Conservation (phyloP, 805 yeast genomes). For the Saturnispora saitoi region DNA sequence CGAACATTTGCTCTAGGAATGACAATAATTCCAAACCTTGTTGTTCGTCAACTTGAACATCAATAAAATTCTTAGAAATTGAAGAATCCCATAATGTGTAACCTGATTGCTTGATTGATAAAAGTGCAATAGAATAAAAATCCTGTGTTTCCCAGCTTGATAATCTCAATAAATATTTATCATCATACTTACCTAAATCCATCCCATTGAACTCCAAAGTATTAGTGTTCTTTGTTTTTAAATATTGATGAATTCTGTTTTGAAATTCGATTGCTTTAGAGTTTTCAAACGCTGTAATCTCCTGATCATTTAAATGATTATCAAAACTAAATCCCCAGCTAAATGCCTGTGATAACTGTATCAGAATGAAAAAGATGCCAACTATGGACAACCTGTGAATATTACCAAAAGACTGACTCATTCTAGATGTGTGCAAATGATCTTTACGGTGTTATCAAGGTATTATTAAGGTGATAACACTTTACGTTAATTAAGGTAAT, state of each 20-base stretch:
- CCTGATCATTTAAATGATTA: background rate
- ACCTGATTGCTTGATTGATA: conserved; percentile 14
- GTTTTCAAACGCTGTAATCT: background rate
- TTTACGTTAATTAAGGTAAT: no score
- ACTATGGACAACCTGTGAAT: background rate
- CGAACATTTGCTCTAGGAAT: conserved; percentile 2
- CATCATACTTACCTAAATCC: conserved; percentile 8
- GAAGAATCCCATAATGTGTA: conserved; percentile 45
- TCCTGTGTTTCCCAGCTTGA: conserved; percentile 20
- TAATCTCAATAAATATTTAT: conserved; percentile 39
- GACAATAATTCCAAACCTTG: conserved; percentile 21
- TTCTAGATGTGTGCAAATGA: no score
- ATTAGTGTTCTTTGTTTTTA: background rate
- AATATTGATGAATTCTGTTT: background rate
- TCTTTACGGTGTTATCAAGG: no score
- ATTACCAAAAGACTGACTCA: no score
- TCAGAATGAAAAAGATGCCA: background rate
- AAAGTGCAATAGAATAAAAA: conserved; percentile 15
- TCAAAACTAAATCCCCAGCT: background rate
- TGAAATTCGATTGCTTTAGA: background rate
- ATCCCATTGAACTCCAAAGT: background rate
- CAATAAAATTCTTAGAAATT: conserved; percentile 35
- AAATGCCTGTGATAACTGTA: background rate
- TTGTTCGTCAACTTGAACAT: conserved; percentile 29
- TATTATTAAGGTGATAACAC: no score